Conservation (phyloP, 2,329 filamentous ascomycete species). For the Fusarium drepaniforme region DNA sequence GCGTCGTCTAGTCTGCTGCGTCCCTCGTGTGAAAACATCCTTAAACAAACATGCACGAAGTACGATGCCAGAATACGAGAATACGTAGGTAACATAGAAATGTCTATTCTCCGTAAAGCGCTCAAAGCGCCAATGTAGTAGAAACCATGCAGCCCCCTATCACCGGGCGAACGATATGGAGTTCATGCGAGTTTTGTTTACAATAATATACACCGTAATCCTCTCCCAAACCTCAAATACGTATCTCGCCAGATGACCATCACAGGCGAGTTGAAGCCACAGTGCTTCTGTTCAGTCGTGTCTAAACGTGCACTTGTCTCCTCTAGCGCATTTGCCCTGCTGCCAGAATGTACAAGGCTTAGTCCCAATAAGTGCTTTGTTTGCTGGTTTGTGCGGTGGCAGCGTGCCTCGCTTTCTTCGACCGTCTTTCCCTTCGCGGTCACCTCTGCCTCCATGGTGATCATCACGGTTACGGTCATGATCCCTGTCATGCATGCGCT, state of each 20-base stretch:
- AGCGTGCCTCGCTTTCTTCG: constrained; percentile 57
- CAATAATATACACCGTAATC: constrained; percentile 41
- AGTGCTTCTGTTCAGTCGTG: constrained; percentile 62
- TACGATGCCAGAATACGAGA: neutral
- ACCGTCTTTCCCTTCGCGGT: constrained; percentile 52
- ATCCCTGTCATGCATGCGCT: constrained; percentile 47
- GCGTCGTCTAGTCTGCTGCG: neutral
- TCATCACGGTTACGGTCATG: constrained; percentile 50
- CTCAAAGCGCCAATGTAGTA: constrained; percentile 4
- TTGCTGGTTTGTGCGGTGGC: constrained; percentile 58
- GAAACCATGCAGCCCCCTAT: constrained; percentile 7
- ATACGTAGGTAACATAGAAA: constrained; percentile 10
- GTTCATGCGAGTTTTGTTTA: constrained; percentile 33
- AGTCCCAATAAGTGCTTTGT: constrained; percentile 72
- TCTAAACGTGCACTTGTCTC: constrained; percentile 79
- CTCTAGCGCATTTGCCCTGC: constrained; percentile 78
- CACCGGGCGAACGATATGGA: constrained; percentile 1
- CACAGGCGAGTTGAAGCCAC: constrained; percentile 5
- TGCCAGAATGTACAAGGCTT: constrained; percentile 78
- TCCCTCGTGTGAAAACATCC: neutral
- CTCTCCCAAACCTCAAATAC: constrained; percentile 20
- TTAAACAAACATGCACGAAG: neutral
- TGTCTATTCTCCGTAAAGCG: constrained; percentile 14
- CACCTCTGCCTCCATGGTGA: constrained; percentile 47
- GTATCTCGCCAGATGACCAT: constrained; percentile 9